These are phyloP conservation scores for Kwoniella bestiolae DNA, from an alignment of 768 basidiomycete species.

Conservation along the genomic window DNA sequence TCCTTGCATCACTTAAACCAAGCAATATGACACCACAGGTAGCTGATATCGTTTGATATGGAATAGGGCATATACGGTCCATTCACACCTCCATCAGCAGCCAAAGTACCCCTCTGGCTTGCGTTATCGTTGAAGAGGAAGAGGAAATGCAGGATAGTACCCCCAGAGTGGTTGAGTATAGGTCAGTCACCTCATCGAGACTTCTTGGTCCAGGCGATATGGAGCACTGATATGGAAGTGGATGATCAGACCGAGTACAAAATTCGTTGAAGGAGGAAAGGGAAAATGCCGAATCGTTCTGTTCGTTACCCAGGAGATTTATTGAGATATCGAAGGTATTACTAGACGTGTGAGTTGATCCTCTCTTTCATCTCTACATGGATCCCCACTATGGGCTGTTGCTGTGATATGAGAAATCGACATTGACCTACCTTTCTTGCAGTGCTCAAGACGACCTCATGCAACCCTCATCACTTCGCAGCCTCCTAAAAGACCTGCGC, in stretches of 20 bases:
- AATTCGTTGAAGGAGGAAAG: conserved; percentile 75
- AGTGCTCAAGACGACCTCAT: conserved; percentile 91
- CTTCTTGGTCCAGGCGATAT: neutral
- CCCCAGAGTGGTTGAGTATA: conserved; percentile 84
- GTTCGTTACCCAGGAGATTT: conserved; percentile 80
- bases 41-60: no score
- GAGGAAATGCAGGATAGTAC: conserved; percentile 89
- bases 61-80: conserved; percentile 88
- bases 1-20: no score
- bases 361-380: no score
- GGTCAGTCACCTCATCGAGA: conserved; percentile 64
- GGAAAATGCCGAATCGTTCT: conserved; percentile 68
- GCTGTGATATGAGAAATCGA: no score
- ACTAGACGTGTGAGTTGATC: conserved; percentile 76
- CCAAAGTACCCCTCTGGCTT: conserved; percentile 93
- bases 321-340: conserved; percentile 88
- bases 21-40: no score
- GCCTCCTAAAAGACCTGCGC: conserved; percentile 88
- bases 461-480: conserved; percentile 79
- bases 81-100: conserved; percentile 80
- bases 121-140: conserved; percentile 91
- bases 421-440: neutral
- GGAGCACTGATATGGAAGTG: neutral
- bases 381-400: no score
- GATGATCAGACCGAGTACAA: conserved; percentile 75